These are phyloP conservation scores for Malassezia japonica DNA, from an alignment of 1,284 basidiomycete genomes.

Conservation along the genomic window DNA sequence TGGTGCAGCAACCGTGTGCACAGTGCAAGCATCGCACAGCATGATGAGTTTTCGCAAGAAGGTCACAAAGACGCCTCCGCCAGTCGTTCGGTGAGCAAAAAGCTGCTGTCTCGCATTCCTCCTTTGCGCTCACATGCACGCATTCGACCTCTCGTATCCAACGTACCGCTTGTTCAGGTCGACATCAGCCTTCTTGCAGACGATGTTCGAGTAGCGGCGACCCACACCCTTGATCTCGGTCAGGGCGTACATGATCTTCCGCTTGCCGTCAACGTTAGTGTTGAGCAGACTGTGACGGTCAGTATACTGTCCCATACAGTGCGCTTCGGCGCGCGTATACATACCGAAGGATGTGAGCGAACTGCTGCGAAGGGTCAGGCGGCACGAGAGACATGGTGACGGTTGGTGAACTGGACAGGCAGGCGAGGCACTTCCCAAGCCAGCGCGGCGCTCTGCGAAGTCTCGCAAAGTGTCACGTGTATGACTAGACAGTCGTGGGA, in stretches of 20 bases:
- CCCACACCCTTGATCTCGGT: constrained; percentile 97
- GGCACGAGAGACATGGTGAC: constrained; percentile 41
- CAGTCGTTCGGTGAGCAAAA: too few relatives aligned
- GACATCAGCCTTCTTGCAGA: constrained; percentile 99
- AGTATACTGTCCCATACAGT: not conserved
- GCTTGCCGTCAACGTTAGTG: constrained; percentile 98
- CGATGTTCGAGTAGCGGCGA: constrained; percentile 94
- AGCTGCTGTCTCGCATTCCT: too few relatives aligned
- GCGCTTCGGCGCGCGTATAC: not conserved
- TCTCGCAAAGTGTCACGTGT: constrained; percentile 5
- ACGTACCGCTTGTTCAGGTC: constrained; percentile 94
- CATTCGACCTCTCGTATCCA: too few relatives aligned
- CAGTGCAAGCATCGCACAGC: too few relatives aligned
- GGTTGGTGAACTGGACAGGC: not conserved
- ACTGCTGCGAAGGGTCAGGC: constrained; percentile 48
- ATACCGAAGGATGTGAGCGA: constrained; percentile 48
- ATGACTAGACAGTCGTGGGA: not conserved
- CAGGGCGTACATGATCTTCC: constrained; percentile 62
- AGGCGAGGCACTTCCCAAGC: not conserved
- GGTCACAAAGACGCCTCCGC: too few relatives aligned
- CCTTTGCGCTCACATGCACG: too few relatives aligned
- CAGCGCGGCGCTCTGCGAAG: not conserved
- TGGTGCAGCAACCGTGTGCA: too few relatives aligned
- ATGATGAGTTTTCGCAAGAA: too few relatives aligned
- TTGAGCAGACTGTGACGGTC: constrained; percentile 67